phyloP scores from a whole-genome alignment of 2,329 filamentous ascomycete genomes.

The Neodidymelliopsis sp. region DNA sequence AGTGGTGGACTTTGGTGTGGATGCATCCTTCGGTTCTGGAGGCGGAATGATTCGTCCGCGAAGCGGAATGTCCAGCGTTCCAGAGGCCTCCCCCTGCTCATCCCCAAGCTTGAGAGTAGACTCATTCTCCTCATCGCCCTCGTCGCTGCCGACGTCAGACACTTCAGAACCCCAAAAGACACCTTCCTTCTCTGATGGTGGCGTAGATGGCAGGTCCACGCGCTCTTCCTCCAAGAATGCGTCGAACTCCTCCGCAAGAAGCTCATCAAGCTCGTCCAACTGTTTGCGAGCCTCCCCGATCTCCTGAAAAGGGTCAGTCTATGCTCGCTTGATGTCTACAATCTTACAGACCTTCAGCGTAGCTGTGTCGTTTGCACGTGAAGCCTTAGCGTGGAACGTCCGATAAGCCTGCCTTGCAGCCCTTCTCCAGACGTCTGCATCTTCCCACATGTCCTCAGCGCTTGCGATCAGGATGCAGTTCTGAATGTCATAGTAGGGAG shows the following conservation, averaged over 20 bases:
- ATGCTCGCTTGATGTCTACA: neutral
- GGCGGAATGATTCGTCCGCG: no score
- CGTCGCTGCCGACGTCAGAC: neutral
- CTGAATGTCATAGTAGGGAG: neutral
- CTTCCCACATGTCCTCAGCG: neutral
- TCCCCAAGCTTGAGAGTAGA: neutral
- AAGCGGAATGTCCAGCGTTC: neutral
- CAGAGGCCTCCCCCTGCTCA: neutral
- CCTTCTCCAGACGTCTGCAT: neutral
- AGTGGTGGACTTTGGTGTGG: no score
- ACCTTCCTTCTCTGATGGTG: neutral
- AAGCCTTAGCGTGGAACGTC: neutral
- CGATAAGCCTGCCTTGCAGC: neutral
- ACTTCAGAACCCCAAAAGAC: neutral
- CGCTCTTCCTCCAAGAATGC: neutral
- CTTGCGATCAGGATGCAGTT: neutral
- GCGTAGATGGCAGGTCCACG: neutral
- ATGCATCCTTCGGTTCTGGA: no score
- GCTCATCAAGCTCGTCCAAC: neutral
- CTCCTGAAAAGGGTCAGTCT: neutral
- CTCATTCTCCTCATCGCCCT: neutral
- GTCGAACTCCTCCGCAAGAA: neutral
- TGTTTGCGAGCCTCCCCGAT: neutral
- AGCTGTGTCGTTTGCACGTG: neutral
- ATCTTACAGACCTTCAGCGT: neutral